These are phyloP conservation scores for Clarireedia monteithiana DNA, from an alignment of 2,329 filamentous ascomycete genomes.

Conservation along the genomic window DNA sequence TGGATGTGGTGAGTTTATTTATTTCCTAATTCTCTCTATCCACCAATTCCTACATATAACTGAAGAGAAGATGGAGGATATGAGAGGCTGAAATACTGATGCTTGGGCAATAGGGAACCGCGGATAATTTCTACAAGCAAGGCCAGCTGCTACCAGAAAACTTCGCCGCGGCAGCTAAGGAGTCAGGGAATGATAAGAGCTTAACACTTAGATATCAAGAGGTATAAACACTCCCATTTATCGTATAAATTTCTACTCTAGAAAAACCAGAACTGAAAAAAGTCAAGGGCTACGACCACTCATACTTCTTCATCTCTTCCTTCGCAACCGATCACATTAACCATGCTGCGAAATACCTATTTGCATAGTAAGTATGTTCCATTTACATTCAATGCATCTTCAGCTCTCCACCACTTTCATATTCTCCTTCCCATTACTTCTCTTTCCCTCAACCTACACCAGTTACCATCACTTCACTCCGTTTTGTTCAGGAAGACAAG, in stretches of 20 bases:
- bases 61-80: neutral
- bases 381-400: neutral
- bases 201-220: slow-evolving; percentile 77
- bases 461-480: neutral
- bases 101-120: slow-evolving; percentile 57
- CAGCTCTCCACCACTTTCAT: neutral
- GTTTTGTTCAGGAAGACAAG: neutral
- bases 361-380: slow-evolving; percentile 10
- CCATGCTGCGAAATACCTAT: slow-evolving; percentile 11
- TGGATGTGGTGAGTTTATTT: slow-evolving; percentile 68
- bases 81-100: no score
- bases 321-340: slow-evolving; percentile 53
- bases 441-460: neutral
- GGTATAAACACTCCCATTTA: slow-evolving; percentile 33
- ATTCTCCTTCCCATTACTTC: neutral
- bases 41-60: no score
- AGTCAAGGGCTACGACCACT: slow-evolving; percentile 79
- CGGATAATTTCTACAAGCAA: slow-evolving; percentile 95
- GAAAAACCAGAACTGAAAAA: slow-evolving; percentile 10
- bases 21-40: neutral
- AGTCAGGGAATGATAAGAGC: slow-evolving; percentile 61
- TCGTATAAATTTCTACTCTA: neutral
- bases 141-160: slow-evolving; percentile 91
- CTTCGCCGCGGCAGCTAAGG: slow-evolving; percentile 70
- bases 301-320: slow-evolving; percentile 90